phyloP scores from a whole-genome alignment of 805 yeast genomes.

The Candida nonsorbophila region DNA sequence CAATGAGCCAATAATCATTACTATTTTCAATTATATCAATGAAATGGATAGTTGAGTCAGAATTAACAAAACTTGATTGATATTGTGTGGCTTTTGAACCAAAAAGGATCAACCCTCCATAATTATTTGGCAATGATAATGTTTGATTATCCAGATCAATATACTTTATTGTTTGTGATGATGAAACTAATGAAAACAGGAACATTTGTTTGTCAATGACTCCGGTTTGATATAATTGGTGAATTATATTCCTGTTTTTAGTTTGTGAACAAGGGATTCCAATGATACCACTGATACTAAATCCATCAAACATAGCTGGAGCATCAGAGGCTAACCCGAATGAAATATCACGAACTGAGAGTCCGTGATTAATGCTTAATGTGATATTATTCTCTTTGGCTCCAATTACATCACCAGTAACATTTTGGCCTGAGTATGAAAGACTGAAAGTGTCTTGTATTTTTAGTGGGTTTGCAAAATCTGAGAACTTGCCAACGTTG shows the following conservation, averaged over 20 bases:
- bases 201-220: constrained; percentile 35
- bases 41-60: constrained; percentile 35
- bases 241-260: constrained; percentile 33
- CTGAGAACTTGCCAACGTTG: constrained; percentile 17
- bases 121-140: constrained; percentile 23
- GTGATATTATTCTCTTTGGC: constrained; percentile 21
- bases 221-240: constrained; percentile 28
- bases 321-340: constrained; percentile 52
- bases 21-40: constrained; percentile 26
- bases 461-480: constrained; percentile 8
- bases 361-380: constrained; percentile 28
- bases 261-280: constrained; percentile 50
- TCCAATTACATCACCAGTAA: constrained; percentile 43
- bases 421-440: constrained; percentile 49
- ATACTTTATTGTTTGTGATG: constrained; percentile 11
- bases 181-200: constrained; percentile 17
- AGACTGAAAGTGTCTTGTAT: constrained; percentile 37
- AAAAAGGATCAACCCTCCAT: constrained; percentile 21
- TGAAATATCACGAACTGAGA: constrained; percentile 31
- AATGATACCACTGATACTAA: constrained; percentile 54
- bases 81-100: constrained; percentile 15
- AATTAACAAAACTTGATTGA: constrained; percentile 8
- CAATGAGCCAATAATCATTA: constrained; percentile 49
- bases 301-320: constrained; percentile 48
- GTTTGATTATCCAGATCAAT: constrained; percentile 14